phyloP scores from a whole-genome alignment of 176 grass and related monocot species.

The Neostapfia colusana region DNA sequence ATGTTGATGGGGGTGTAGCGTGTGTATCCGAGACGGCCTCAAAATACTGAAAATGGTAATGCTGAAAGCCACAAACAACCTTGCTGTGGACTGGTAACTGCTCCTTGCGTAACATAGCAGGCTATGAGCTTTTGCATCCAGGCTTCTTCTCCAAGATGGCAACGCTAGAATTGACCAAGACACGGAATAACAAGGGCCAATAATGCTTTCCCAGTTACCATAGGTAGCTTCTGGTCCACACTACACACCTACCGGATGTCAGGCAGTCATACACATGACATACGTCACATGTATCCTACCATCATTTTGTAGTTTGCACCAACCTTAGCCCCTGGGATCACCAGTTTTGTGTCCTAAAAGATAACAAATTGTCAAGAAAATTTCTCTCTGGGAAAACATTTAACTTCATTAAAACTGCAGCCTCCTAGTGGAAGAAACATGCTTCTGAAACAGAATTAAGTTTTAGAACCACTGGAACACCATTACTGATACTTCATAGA shows the following conservation, averaged over 20 bases:
- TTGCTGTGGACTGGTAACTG: constrained; percentile 86
- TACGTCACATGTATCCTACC: constrained; percentile 27
- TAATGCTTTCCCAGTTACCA: constrained; percentile 40
- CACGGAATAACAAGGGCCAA: constrained; percentile 42
- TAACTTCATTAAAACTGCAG: constrained; percentile 7
- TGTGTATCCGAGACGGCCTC: constrained; percentile 37
- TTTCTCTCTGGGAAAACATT: constrained; percentile 10
- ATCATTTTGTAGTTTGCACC: constrained; percentile 26
- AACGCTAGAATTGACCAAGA: constrained; percentile 52
- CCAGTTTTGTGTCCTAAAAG: background rate
- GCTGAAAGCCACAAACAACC: constrained; percentile 35
- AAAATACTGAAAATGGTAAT: constrained; percentile 35
- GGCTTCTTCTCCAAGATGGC: constrained; percentile 43
- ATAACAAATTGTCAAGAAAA: background rate
- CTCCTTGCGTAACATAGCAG: constrained; percentile 45
- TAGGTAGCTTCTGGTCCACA: constrained; percentile 43
- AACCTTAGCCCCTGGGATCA: constrained; percentile 1
- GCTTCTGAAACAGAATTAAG: background rate
- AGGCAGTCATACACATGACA: constrained; percentile 36
- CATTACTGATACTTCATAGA: background rate
- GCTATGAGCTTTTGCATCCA: constrained; percentile 39
- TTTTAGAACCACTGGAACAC: constrained; percentile 9
- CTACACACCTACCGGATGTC: constrained; percentile 42
- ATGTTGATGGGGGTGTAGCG: constrained; percentile 1
- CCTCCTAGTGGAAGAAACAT: background rate